phyloP scores from a whole-genome alignment of 2,329 filamentous ascomycete species.

The Trichothecium roseum region DNA sequence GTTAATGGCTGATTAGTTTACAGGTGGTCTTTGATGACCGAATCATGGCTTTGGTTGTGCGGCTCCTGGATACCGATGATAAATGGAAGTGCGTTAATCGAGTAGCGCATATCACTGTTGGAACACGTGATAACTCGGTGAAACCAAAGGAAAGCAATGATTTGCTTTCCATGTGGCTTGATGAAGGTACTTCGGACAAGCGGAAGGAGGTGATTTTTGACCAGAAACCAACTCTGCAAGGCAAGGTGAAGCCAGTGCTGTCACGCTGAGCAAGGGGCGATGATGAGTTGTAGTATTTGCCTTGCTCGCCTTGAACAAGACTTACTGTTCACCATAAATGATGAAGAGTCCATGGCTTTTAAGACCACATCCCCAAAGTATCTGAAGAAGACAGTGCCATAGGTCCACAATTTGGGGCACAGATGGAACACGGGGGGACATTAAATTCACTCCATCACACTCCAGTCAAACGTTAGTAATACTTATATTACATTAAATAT shows the following conservation, averaged over 20 bases:
- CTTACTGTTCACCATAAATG: no score
- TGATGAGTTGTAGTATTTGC: no score
- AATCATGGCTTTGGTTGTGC: constrained; percentile 84
- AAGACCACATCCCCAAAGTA: no score
- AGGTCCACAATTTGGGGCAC: no score
- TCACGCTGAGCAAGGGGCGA: no score
- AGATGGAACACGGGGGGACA: no score
- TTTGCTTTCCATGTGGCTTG: constrained; percentile 65
- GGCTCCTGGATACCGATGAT: constrained; percentile 47
- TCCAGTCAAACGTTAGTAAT: no score
- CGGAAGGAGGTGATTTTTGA: constrained; percentile 40
- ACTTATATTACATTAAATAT: no score
- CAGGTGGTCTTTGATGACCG: constrained; percentile 72
- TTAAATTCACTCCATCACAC: no score
- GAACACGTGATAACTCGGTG: constrained; percentile 61
- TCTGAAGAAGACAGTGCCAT: no score
- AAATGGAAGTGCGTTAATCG: constrained; percentile 64
- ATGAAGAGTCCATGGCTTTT: no score
- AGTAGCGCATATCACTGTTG: constrained; percentile 81
- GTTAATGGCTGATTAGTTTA: constrained; percentile 10
- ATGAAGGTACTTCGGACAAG: constrained; percentile 32
- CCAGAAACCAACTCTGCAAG: constrained; percentile 35
- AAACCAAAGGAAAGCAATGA: constrained; percentile 96
- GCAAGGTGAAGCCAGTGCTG: constrained; percentile 34
- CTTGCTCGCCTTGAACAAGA: no score